These are phyloP conservation scores for Yamadazyma oceani DNA, from an alignment of 1,139 yeast species.

Conservation along the genomic window DNA sequence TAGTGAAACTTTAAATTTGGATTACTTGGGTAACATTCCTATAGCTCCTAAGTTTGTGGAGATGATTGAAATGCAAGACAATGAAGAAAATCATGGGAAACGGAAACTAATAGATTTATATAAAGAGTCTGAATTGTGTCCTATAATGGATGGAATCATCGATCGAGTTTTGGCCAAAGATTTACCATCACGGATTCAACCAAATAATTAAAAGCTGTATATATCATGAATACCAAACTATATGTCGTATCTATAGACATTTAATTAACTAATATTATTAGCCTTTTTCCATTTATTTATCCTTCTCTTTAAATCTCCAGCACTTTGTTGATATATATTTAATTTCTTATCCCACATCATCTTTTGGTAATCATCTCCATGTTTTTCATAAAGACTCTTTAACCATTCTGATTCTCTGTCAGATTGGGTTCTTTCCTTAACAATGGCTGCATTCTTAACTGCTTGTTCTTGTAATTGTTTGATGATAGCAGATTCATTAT, in stretches of 20 bases:
- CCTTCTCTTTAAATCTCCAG: constrained; percentile 77
- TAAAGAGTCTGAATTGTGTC: constrained; percentile 36
- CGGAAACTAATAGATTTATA: constrained; percentile 35
- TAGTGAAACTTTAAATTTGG: constrained; percentile 59
- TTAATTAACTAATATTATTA: constrained; percentile 18
- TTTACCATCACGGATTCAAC: constrained; percentile 33
- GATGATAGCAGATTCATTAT: constrained; percentile 58
- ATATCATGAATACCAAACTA: constrained; percentile 5
- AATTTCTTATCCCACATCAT: constrained; percentile 92
- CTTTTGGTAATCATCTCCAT: constrained; percentile 84
- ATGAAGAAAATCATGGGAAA: constrained; percentile 13
- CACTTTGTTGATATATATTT: constrained; percentile 78
- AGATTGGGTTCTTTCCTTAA: constrained; percentile 57
- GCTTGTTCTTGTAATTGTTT: constrained; percentile 72
- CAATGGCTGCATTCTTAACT: constrained; percentile 42
- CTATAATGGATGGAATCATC: constrained; percentile 54
- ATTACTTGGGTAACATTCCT: constrained; percentile 84
- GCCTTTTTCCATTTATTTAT: constrained; percentile 64
- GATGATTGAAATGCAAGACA: constrained; percentile 64
- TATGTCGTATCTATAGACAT: constrained; percentile 1
- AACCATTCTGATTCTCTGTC: constrained; percentile 80
- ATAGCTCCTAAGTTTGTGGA: constrained; percentile 91
- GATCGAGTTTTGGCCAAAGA: constrained; percentile 41
- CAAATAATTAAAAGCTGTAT: background rate
- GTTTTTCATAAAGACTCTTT: constrained; percentile 59